These are phyloP conservation scores for Paxillus rubicundulus DNA, from an alignment of 768 basidiomycete species.

Conservation along the genomic window DNA sequence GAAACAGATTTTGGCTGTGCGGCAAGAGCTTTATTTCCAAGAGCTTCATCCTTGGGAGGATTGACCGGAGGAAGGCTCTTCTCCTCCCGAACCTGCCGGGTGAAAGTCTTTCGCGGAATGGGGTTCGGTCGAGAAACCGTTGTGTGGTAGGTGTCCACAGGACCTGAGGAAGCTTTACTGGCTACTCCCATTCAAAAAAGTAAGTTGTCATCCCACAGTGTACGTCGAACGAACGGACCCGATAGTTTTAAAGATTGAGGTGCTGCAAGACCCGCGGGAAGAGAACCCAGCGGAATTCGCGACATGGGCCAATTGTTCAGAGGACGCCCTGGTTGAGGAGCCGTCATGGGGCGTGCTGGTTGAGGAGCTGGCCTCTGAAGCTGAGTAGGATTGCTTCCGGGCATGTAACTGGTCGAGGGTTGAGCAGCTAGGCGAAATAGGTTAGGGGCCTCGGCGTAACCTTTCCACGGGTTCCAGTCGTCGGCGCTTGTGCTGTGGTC, in stretches of 20 bases:
- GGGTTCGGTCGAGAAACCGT: constrained; percentile 1
- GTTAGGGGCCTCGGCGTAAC: neutral
- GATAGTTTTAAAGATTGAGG: neutral
- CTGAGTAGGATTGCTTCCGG: neutral
- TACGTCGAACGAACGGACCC: constrained; percentile 17
- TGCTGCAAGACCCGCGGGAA: neutral
- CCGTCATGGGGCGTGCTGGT: neutral
- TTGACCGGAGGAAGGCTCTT: neutral
- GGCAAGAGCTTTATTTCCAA: constrained; percentile 15
- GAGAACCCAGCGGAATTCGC: neutral
- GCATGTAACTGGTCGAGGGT: neutral
- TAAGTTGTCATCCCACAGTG: constrained; percentile 3
- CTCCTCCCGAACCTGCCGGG: constrained; percentile 8
- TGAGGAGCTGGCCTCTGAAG: neutral
- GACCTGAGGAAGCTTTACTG: constrained; percentile 2
- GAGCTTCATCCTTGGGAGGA: constrained; percentile 12
- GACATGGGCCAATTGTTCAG: neutral
- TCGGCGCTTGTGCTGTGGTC: constrained; percentile 1
- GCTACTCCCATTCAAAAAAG: constrained; percentile 3
- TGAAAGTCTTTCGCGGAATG: constrained; percentile 16
- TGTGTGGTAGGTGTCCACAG: neutral
- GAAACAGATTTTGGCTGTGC: neutral
- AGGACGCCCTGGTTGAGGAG: neutral
- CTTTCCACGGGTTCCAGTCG: constrained; percentile 27
- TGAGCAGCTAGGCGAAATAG: constrained; percentile 6